Conservation (phyloP, 176 grass and related monocot genomes). For the Bonia amplexicaulis region DNA sequence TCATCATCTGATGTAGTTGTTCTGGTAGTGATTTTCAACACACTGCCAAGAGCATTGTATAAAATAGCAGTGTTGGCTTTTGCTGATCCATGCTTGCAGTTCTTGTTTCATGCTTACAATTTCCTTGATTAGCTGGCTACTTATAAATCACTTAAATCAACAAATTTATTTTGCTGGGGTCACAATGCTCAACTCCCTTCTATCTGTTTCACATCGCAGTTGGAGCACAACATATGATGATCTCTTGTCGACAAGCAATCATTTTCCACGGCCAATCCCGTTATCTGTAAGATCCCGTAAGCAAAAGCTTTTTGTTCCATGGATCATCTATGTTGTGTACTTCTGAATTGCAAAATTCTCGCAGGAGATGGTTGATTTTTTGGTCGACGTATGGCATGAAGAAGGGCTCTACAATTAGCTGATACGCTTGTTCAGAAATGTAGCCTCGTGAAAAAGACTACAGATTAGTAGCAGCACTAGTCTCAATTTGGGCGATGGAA, state of each 20-base stretch:
- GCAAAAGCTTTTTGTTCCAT: not conserved
- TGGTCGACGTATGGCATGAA: constrained; percentile 83
- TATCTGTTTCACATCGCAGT: constrained; percentile 26
- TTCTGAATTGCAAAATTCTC: constrained; percentile 12
- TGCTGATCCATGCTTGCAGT: not conserved
- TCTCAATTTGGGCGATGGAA: not conserved
- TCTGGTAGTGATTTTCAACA: not conserved
- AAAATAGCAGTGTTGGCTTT: not conserved
- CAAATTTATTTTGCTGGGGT: not conserved
- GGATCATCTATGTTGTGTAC: not conserved
- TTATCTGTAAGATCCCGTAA: constrained; percentile 56
- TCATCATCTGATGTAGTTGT: constrained; percentile 6
- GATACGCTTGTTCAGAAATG: constrained; percentile 10
- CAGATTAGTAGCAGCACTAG: not conserved
- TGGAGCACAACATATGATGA: constrained; percentile 86
- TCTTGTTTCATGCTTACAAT: not conserved
- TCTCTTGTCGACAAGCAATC: constrained; percentile 58
- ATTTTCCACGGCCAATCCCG: constrained; percentile 65
- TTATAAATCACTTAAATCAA: not conserved
- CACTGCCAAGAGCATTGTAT: not conserved
- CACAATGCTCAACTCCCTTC: not conserved
- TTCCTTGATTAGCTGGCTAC: not conserved
- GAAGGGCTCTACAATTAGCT: constrained; percentile 71
- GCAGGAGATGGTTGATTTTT: constrained; percentile 93
- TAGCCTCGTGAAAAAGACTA: not conserved